A percentile compares a stretch with the other conserved stretches of the same genome.
These are phyloP conservation scores for Deinandra increscens DNA, from an alignment of 129 eudicot species.

Conservation along the genomic window DNA sequence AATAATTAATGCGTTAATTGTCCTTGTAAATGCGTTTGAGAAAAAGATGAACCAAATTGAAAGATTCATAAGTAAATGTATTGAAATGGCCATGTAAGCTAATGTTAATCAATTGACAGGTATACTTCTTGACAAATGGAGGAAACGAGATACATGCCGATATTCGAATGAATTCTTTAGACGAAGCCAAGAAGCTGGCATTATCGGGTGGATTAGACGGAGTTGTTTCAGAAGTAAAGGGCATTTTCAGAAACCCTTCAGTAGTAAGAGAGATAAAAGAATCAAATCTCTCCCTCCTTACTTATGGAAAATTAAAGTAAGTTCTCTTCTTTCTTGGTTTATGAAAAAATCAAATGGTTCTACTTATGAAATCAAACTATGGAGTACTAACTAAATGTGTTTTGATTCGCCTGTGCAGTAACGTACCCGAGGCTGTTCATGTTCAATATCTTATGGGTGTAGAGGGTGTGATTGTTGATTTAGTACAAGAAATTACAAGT, in stretches of 20 bases:
- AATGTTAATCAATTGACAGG: slow-evolving; percentile 7
- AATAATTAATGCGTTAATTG: too few relatives aligned
- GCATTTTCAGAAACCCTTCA: slow-evolving; percentile 67
- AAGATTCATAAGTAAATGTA: not conserved
- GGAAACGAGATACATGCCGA: slow-evolving; percentile 63
- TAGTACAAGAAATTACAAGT: slow-evolving; percentile 60
- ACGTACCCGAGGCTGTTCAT: slow-evolving; percentile 74
- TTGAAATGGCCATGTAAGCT: too few relatives aligned
- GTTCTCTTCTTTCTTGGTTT: slow-evolving; percentile 3
- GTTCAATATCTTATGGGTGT: slow-evolving; percentile 79
- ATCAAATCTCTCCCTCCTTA: slow-evolving; percentile 65
- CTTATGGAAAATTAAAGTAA: slow-evolving; percentile 82
- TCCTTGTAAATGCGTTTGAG: not conserved
- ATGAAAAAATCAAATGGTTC: not conserved
- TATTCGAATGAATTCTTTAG: slow-evolving; percentile 71
- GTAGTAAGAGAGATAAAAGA: slow-evolving; percentile 74
- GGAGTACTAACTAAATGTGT: not conserved
- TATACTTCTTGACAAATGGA: slow-evolving; percentile 75
- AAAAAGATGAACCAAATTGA: not conserved
- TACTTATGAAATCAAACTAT: too few relatives aligned
- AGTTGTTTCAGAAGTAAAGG: slow-evolving; percentile 80
- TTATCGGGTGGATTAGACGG: slow-evolving; percentile 75
- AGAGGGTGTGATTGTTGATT: slow-evolving; percentile 80
- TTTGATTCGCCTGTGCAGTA: slow-evolving; percentile 36
- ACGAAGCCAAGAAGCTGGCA: slow-evolving; percentile 69